Evolutionary conservation across 306 rosid genomes (phyloP).

Genomic region (Canavalia gladiata): DNA sequence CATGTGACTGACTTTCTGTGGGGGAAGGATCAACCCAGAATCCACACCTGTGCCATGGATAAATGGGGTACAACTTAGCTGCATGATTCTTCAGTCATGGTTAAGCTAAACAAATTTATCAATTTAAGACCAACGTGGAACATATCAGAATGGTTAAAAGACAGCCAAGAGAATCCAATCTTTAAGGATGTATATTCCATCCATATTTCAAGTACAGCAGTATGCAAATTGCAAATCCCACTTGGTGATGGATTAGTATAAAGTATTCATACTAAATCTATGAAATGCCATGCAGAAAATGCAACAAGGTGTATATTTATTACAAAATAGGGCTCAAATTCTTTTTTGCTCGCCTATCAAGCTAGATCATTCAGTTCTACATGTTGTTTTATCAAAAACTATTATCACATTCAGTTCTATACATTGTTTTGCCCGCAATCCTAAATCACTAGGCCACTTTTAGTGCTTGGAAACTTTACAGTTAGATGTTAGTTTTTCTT

Average conservation of each 20-base stretch:
- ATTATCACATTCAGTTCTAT: too few relatives aligned
- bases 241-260: conserved; percentile 3
- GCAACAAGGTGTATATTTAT: background rate
- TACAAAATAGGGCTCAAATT: background rate
- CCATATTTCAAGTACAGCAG: background rate
- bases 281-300: background rate
- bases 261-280: background rate
- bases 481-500: too few relatives aligned
- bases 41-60: conserved; percentile 6
- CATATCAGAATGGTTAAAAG: conserved; percentile 43
- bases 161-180: conserved; percentile 44
- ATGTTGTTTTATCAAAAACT: too few relatives aligned
- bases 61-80: conserved; percentile 42
- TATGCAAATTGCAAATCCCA: too few relatives aligned
- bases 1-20: too few relatives aligned
- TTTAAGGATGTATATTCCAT: background rate
- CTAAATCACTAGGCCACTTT: too few relatives aligned
- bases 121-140: conserved; percentile 47
- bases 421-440: too few relatives aligned
- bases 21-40: conserved; percentile 18
- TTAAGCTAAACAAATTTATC: conserved; percentile 44
- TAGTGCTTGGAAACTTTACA: too few relatives aligned
- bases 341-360: background rate
- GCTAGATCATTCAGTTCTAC: background rate
- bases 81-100: conserved; percentile 18